A percentile compares a stretch with the other conserved stretches of the same genome.
phyloP scores from a whole-genome alignment of 768 basidiomycete genomes.

The Panus rudis region DNA sequence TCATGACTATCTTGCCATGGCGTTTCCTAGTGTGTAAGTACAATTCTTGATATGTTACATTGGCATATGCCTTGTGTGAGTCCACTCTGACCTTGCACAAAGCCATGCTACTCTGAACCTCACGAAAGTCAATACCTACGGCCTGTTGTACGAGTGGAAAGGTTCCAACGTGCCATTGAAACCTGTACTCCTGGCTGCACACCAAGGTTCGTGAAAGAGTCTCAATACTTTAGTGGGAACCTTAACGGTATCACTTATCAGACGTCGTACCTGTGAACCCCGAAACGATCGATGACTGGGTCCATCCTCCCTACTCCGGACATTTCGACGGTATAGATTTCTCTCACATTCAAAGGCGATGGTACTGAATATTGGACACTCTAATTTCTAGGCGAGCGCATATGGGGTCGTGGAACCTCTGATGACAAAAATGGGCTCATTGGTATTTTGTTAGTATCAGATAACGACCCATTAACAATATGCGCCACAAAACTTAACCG shows the following conservation, averaged over 20 bases:
- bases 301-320: conserved; percentile 43
- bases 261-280: conserved; percentile 49
- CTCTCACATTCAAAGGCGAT: not conserved
- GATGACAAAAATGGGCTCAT: conserved; percentile 30
- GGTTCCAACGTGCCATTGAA: conserved; percentile 45
- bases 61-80: not conserved
- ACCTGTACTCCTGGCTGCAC: conserved; percentile 46
- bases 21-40: conserved; percentile 59
- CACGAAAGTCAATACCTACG: conserved; percentile 54
- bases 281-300: conserved; percentile 38
- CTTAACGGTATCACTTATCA: conserved; percentile 1
- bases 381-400: conserved; percentile 17
- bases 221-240: not conserved
- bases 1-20: conserved; percentile 33
- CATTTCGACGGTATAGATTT: conserved; percentile 28
- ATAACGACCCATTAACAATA: not conserved
- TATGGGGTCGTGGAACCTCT: conserved; percentile 29
- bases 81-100: not conserved
- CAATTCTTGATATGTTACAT: not conserved
- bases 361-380: conserved; percentile 6
- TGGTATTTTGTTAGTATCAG: conserved; percentile 21
- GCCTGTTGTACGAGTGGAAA: conserved; percentile 54
- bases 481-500: not conserved
- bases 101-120: conserved; percentile 46
- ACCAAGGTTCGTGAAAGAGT: conserved; percentile 37